Conservation (phyloP, 768 basidiomycete species). For the Lentinula raphanica region DNA sequence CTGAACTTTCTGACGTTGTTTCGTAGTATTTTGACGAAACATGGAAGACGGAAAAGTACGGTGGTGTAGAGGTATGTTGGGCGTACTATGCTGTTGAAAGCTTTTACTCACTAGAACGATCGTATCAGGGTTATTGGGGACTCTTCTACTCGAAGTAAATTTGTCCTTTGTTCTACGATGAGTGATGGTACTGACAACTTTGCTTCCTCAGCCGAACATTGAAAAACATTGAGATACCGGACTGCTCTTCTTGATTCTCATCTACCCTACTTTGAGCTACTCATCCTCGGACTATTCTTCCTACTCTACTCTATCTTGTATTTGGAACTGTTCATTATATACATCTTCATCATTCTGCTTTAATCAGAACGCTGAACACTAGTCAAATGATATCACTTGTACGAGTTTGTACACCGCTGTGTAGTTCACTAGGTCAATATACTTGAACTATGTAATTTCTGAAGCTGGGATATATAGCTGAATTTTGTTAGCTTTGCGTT, state of each 20-base stretch:
- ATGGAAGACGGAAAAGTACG: conserved; percentile 51
- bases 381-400: too few species aligned
- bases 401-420: too few species aligned
- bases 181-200: neutral
- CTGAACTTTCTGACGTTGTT: neutral
- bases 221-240: conserved; percentile 4
- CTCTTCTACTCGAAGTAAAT: conserved; percentile 55
- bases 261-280: too few species aligned
- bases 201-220: neutral
- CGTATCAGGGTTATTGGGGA: conserved; percentile 42
- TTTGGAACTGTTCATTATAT: too few species aligned
- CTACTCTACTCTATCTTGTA: too few species aligned
- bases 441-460: too few species aligned
- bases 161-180: neutral
- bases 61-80: conserved; percentile 64
- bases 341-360: too few species aligned
- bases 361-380: too few species aligned
- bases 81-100: neutral
- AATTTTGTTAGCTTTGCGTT: too few species aligned
- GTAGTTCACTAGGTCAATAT: too few species aligned
- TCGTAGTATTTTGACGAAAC: conserved; percentile 48
- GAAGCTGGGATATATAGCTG: too few species aligned
- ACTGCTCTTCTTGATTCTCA: neutral
- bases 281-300: too few species aligned
- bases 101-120: neutral